These are phyloP conservation scores for Trifolium dubium DNA, from an alignment of 306 rosid species.

Conservation along the genomic window DNA sequence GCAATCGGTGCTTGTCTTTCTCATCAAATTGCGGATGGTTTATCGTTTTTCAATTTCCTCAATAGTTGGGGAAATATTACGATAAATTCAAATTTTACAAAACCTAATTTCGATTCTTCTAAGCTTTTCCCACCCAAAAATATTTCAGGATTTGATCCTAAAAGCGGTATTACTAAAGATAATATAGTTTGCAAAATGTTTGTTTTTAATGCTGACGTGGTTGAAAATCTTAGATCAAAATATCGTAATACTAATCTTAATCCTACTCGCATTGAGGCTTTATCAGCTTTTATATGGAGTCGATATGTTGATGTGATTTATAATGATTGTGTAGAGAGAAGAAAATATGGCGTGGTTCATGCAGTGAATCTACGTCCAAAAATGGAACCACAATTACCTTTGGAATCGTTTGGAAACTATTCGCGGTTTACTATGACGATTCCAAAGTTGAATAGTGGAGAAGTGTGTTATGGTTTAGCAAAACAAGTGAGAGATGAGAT, in stretches of 20 bases:
- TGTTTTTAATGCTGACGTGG: conserved; percentile 2
- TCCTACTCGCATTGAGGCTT: background rate
- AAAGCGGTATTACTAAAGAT: conserved; percentile 41
- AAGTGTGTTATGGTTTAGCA: background rate
- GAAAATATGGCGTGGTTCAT: background rate
- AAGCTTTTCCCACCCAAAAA: conserved; percentile 62
- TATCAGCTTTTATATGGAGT: background rate
- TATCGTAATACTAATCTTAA: no score
- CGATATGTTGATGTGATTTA: background rate
- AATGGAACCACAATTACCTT: background rate
- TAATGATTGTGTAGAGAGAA: background rate
- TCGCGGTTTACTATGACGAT: background rate
- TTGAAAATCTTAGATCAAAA: background rate
- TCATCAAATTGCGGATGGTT: conserved; percentile 60
- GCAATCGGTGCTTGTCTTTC: conserved; percentile 60
- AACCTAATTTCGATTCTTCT: conserved; percentile 52
- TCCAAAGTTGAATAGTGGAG: background rate
- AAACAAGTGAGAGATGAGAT: background rate
- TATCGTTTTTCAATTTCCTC: conserved; percentile 49
- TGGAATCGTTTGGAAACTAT: background rate
- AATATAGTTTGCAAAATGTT: conserved; percentile 56
- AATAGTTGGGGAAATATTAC: conserved; percentile 53
- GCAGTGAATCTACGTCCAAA: background rate
- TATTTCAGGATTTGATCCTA: conserved; percentile 43
- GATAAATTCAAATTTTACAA: background rate